These are phyloP conservation scores for Cylindrotheca closterium DNA, from an alignment of 108 stramenopile genomes.

Conservation along the genomic window DNA sequence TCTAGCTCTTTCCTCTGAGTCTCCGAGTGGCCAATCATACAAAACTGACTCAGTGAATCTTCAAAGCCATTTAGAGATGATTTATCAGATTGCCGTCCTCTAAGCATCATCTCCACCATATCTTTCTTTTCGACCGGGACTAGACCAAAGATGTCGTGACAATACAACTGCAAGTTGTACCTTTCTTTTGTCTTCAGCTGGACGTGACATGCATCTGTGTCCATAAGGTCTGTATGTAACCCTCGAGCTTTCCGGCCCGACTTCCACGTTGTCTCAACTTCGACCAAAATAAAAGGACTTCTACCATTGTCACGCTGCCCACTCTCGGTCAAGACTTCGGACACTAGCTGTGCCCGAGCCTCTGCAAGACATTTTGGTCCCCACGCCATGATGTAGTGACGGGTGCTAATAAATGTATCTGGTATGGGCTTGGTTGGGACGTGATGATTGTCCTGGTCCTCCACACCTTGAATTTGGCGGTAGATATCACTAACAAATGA, in stretches of 20 bases:
- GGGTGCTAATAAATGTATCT: slow-evolving; percentile 62
- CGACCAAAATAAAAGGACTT: slow-evolving; percentile 19
- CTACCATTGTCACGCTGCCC: slow-evolving; percentile 1
- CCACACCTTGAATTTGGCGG: slow-evolving; percentile 11
- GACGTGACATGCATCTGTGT: slow-evolving; percentile 40
- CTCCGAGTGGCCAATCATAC: slow-evolving; percentile 72
- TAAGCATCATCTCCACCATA: slow-evolving; percentile 26
- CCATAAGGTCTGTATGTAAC: slow-evolving; percentile 12
- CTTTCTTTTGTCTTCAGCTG: slow-evolving; percentile 17
- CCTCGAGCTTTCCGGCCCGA: slow-evolving; percentile 3
- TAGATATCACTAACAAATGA: slow-evolving; percentile 66
- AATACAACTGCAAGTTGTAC: slow-evolving; percentile 24
- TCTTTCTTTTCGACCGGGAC: slow-evolving; percentile 30
- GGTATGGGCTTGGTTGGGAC: slow-evolving; percentile 51
- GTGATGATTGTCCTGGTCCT: too few relatives aligned
- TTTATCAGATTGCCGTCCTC: slow-evolving; percentile 10
- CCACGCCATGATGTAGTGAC: slow-evolving; percentile 80
- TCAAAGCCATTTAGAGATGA: background rate
- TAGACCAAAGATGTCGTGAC: slow-evolving; percentile 44
- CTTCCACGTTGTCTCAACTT: slow-evolving; percentile 34
- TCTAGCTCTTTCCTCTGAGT: slow-evolving; percentile 40
- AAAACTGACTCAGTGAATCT: slow-evolving; percentile 22
- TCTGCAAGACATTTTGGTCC: slow-evolving; percentile 78
- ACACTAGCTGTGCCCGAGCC: slow-evolving; percentile 67
- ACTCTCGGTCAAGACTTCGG: slow-evolving; percentile 41